Percentiles rank a stretch among this genome's conserved stretches.
These are phyloP conservation scores for Oryza rufipogon DNA, from an alignment of 176 grass and related monocot genomes.

Conservation along the genomic window DNA sequence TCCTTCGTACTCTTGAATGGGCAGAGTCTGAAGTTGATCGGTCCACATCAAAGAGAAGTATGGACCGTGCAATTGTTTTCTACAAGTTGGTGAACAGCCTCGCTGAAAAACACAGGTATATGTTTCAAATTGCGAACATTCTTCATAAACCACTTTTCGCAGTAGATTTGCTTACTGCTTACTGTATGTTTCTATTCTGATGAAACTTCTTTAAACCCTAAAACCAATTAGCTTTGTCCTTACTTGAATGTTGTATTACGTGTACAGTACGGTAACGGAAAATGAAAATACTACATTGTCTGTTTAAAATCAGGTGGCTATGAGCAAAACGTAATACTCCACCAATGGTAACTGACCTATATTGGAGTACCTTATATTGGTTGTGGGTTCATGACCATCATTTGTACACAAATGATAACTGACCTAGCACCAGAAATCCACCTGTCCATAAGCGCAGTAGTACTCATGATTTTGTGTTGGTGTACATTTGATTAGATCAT, in stretches of 20 bases:
- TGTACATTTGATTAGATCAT: not conserved
- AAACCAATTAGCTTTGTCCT: not conserved
- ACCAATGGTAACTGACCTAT: too few relatives aligned
- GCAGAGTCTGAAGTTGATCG: conserved; percentile 73
- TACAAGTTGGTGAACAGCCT: conserved; percentile 83
- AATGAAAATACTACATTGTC: not conserved
- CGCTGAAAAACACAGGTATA: conserved; percentile 76
- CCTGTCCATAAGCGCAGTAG: not conserved
- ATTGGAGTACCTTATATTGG: not conserved
- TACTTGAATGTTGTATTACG: not conserved
- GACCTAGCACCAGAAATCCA: not conserved
- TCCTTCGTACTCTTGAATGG: conserved; percentile 84
- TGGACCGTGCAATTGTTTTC: conserved; percentile 81
- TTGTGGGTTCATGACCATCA: not conserved
- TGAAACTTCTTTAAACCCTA: not conserved
- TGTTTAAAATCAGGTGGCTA: not conserved
- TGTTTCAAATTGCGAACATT: conserved; percentile 24
- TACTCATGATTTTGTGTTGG: not conserved
- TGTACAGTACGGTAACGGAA: not conserved
- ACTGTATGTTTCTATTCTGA: not conserved
- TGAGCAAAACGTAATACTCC: not conserved
- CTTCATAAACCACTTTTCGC: not conserved
- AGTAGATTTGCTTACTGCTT: conserved; percentile 6
- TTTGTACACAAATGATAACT: not conserved
- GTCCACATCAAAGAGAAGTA: conserved; percentile 54